Evolutionary conservation across 2,329 filamentous ascomycete genomes (phyloP).

Genomic region (Botrytis hyacinthi): DNA sequence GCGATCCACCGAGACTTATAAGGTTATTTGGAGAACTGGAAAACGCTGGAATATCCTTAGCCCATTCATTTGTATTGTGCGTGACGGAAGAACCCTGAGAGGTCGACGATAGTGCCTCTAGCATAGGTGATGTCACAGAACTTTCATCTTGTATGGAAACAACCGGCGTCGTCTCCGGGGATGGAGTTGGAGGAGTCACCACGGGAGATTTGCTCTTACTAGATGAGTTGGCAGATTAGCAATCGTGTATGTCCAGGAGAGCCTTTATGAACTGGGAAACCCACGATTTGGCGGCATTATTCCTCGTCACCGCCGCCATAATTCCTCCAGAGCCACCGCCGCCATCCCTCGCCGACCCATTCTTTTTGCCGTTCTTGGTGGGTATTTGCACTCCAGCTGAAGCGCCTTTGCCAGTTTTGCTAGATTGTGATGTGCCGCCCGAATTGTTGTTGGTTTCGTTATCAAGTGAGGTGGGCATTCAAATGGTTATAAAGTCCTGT

Average conservation of each 20-base stretch:
- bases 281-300: slow-evolving; percentile 37
- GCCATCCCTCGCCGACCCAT: slow-evolving; percentile 39
- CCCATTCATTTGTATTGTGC: slow-evolving; percentile 45
- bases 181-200: slow-evolving; percentile 25
- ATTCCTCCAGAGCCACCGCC: slow-evolving; percentile 29
- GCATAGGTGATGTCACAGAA: slow-evolving; percentile 34
- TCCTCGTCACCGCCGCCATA: slow-evolving; percentile 38
- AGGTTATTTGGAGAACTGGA: slow-evolving; percentile 43
- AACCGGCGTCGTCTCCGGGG: slow-evolving; percentile 34
- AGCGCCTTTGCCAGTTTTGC: slow-evolving; percentile 31
- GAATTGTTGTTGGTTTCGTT: slow-evolving; percentile 34
- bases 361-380: slow-evolving; percentile 37
- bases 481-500: slow-evolving; percentile 30
- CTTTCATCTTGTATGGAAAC: slow-evolving; percentile 29
- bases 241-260: slow-evolving; percentile 3
- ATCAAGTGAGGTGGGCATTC: slow-evolving; percentile 41
- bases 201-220: slow-evolving; percentile 21
- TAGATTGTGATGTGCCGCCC: slow-evolving; percentile 27
- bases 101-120: slow-evolving; percentile 37
- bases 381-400: slow-evolving; percentile 33
- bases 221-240: slow-evolving; percentile 13
- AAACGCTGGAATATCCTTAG: slow-evolving; percentile 45
- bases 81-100: slow-evolving; percentile 30
- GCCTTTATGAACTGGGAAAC: slow-evolving; percentile 20
- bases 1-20: slow-evolving; percentile 46